phyloP scores from a whole-genome alignment of 768 basidiomycete species.

The Nidula microcarpa region DNA sequence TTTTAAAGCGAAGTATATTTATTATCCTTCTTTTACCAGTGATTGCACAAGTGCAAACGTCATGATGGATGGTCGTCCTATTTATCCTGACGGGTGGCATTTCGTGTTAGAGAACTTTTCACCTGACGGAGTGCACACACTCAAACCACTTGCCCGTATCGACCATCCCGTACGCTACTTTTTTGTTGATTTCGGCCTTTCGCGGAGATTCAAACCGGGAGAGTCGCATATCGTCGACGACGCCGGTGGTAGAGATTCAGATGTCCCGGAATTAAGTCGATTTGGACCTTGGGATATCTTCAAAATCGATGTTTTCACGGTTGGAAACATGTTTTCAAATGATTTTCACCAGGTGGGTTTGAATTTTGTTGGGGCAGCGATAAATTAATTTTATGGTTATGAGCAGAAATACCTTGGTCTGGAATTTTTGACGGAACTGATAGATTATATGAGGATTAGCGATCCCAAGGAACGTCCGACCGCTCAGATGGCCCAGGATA shows the following conservation, averaged over 20 bases:
- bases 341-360: constrained; percentile 17
- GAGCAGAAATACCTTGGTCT: neutral
- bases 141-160: constrained; percentile 23
- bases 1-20: too few species aligned
- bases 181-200: constrained; percentile 30
- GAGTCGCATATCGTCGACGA: constrained; percentile 1
- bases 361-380: neutral
- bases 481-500: neutral
- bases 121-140: constrained; percentile 21
- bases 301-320: constrained; percentile 25
- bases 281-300: constrained; percentile 17
- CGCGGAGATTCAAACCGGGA: constrained; percentile 14
- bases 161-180: constrained; percentile 33
- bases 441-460: neutral
- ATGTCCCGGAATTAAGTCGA: constrained; percentile 6
- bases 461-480: neutral
- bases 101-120: constrained; percentile 23
- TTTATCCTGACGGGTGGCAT: constrained; percentile 30
- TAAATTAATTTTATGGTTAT: neutral
- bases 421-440: neutral
- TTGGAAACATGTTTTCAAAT: constrained; percentile 21
- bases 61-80: constrained; percentile 31
- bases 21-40: too few species aligned
- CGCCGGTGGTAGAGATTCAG: constrained; percentile 17
- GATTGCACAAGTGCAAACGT: constrained; percentile 28